Base-by-base conservation (phyloP, 768 basidiomycete genomes). In the Artomyces pyxidatus region DNA sequence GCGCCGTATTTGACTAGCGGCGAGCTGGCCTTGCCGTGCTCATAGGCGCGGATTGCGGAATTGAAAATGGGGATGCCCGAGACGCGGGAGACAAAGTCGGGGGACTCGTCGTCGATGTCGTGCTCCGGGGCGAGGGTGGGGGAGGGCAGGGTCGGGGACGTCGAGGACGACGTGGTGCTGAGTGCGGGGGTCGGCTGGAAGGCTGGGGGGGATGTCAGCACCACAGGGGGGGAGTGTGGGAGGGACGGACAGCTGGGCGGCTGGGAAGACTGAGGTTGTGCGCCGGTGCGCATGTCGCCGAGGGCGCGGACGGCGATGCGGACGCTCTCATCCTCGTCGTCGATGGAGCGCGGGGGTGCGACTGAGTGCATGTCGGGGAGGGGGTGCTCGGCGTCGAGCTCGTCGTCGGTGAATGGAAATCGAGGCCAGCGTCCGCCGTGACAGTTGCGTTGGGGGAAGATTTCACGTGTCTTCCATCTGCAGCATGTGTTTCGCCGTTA, bases 1-100 rank as follows among this genome's bases (percentile, higher is more conserved):
- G 86, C 88, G 42, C 90, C 87, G 60, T 89, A 90, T 88, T 92
- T 90, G 55, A 93, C 87, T 39, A 92, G 86, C 29, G 86, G 71
- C 9, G 88, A 90, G 55, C 78, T 81, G 6, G 85, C 86, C 65
- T 92, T 93, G 38, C 83, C 82, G 17, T 88, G 80, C 61, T 91
- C 88, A 56, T 91, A 91, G 0, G 76, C 82, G 10, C 81, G 67
- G 16, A 91, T 59, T 1, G 87, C 89, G 19, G 78, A 76, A 55
- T 79, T 80, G 8, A 92, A 80, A 43, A 89, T 70, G 0, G 89
- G 89, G 8, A 90, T 51, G 50, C 72, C 76, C 2, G 85, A 77
- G 57, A 90, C 76, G 37, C 88, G 68, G 30, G 75, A 68, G 4
- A 80, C 71, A 48, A 78, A 71, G 56, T 69, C 68, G 16, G 62